phyloP scores from a whole-genome alignment of 2,329 filamentous ascomycete genomes.

The Ophiostoma piceae region DNA sequence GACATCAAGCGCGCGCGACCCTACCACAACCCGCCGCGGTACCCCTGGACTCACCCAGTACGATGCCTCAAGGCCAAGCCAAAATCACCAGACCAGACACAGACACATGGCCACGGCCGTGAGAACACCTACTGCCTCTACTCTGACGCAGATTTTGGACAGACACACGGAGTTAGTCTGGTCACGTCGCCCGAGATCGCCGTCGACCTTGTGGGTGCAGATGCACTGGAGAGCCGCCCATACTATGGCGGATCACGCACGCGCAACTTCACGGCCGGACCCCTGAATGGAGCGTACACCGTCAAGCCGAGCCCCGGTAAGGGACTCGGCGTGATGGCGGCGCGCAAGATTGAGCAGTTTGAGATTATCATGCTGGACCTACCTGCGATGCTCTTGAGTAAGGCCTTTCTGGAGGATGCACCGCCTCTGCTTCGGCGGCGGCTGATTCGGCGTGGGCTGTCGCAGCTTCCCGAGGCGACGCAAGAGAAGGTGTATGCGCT shows the following conservation, averaged over 20 bases:
- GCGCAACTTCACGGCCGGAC: background rate
- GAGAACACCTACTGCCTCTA: background rate
- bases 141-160: background rate
- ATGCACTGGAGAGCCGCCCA: background rate
- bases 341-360: background rate
- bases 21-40: slow-evolving; percentile 17
- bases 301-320: background rate
- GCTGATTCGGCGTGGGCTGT: background rate
- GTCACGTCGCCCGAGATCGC: background rate
- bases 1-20: slow-evolving; percentile 19
- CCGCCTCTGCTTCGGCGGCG: background rate
- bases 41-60: slow-evolving; percentile 25
- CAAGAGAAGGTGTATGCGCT: background rate
- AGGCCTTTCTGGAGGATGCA: background rate
- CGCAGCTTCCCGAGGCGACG: background rate
- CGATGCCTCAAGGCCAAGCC: slow-evolving; percentile 17
- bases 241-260: background rate
- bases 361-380: slow-evolving; percentile 1
- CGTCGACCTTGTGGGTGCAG: background rate
- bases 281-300: background rate
- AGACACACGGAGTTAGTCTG: background rate
- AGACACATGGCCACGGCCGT: background rate
- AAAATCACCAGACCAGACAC: slow-evolving; percentile 1
- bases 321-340: background rate
- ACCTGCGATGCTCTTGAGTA: background rate